Evolutionary conservation across 2,329 filamentous ascomycete genomes (phyloP), one percentile per base, ranked within the genome.

Genomic region (Venturia carpophila): DNA sequence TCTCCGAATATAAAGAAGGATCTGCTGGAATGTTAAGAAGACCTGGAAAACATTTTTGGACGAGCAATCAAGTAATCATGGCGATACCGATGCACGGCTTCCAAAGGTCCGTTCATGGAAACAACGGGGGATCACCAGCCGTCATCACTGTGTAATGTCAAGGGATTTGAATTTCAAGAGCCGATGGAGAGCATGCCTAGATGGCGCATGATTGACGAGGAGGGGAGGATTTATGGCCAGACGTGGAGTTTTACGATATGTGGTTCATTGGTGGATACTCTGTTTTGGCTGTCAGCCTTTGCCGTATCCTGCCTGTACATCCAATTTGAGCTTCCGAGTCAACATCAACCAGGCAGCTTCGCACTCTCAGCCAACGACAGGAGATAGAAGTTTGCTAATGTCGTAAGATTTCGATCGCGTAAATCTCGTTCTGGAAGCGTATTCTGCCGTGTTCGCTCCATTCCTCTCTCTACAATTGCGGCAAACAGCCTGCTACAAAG

Each of bases 401-500:
- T 30, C 27, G 47, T 27, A 9, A 52, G 24, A 13, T 52, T 52
- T 27, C 47, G 24, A 3, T 27, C 15, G 21, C 21, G 47, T 27
- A 21, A 52, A 52, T 27, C 9, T 19, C 52, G 4, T 34, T 27
- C 3, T 37, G 3, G 15, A 37, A 11, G 21, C 17, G 30, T 58
- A 2, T 24, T 13, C 30, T 17, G 27, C 27, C 30, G 30, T 27
- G 24, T 15, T 17, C 52, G 52, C 27, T 58, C 27, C 27, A 58
- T 58, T 58, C 52, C 30, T 37, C 15, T n/a, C 15, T n/a, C 27
- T 17, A 58, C 21, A 58, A 37, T 37, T 37, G 52, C 52, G 19
- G 13, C 52, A 58, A 58, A 58, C 52, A 58, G 27, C 17, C 30
- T 6, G 45, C 45, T 52, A 27, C 47, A 58, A 58, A 58, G 52